Conservation (phyloP, 2,329 filamentous ascomycete species). For the Cytospora paraplurivora region DNA sequence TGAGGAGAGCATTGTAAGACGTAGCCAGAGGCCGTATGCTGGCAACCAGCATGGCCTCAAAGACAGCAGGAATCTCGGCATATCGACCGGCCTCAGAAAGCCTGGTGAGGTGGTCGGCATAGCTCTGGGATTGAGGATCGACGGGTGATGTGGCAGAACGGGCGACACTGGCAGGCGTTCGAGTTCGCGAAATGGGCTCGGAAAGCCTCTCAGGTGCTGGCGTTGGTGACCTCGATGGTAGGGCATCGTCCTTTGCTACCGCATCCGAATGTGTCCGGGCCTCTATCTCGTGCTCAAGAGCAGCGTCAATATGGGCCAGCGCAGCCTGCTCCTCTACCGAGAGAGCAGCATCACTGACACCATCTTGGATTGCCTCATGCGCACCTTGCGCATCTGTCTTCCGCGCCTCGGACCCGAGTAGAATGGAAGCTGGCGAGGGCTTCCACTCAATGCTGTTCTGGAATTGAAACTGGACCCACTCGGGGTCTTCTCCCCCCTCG, state of each 20-base stretch:
- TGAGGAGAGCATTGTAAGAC: conserved; percentile 90
- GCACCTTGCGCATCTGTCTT: conserved; percentile 40
- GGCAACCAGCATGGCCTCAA: conserved; percentile 84
- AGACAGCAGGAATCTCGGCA: conserved; percentile 85
- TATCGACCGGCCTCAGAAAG: conserved; percentile 73
- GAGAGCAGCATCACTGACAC: conserved; percentile 37
- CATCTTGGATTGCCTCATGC: conserved; percentile 31
- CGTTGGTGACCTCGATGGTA: conserved; percentile 42
- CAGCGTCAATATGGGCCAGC: conserved; percentile 82
- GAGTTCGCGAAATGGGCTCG: conserved; percentile 42
- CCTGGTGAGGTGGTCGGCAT: conserved; percentile 76
- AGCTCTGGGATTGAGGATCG: conserved; percentile 67
- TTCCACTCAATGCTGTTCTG: conserved; percentile 90
- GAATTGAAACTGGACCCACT: conserved; percentile 92
- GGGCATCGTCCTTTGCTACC: conserved; percentile 43
- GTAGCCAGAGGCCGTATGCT: conserved; percentile 78
- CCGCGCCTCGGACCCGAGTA: conserved; percentile 47
- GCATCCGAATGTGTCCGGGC: conserved; percentile 40
- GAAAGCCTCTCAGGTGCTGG: conserved; percentile 40
- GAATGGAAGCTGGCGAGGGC: conserved; percentile 56
- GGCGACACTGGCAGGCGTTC: conserved; percentile 49
- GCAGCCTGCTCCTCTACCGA: conserved; percentile 57
- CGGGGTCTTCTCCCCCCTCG: conserved; percentile 66
- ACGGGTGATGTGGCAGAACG: conserved; percentile 63
- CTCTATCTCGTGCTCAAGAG: conserved; percentile 77